Evolutionary conservation across 805 yeast species (phyloP).

Genomic region (Candida manassasensis): DNA sequence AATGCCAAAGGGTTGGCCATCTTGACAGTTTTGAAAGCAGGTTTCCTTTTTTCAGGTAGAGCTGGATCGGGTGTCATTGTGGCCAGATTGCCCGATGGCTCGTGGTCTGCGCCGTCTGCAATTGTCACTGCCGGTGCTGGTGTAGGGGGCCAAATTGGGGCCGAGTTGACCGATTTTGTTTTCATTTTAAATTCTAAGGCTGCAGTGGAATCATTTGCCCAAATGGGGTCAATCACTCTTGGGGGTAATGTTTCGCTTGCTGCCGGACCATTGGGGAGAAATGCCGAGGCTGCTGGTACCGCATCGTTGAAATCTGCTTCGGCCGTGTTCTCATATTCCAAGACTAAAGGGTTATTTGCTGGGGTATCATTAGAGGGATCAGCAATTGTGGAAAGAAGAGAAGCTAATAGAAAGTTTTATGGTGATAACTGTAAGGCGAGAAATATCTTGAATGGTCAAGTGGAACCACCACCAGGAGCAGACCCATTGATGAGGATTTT

Average conservation of each 20-base stretch:
- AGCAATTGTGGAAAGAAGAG: slow-evolving; percentile 93
- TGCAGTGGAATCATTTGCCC: slow-evolving; percentile 92
- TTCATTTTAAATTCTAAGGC: slow-evolving; percentile 81
- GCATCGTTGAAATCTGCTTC: slow-evolving; percentile 85
- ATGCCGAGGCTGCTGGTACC: slow-evolving; percentile 95
- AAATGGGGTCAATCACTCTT: slow-evolving; percentile 86
- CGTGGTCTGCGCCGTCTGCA: slow-evolving; percentile 98
- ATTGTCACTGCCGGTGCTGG: slow-evolving; percentile 97
- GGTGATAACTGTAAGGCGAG: slow-evolving; percentile 88
- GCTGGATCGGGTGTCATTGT: slow-evolving; percentile 97
- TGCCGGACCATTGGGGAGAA: slow-evolving; percentile 96
- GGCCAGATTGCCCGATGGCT: slow-evolving; percentile 88
- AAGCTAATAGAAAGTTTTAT: slow-evolving; percentile 92
- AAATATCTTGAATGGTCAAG: slow-evolving; percentile 74
- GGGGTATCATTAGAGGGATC: slow-evolving; percentile 98
- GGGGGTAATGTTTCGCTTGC: slow-evolving; percentile 96
- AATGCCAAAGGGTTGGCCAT: slow-evolving; percentile 92
- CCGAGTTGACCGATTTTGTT: slow-evolving; percentile 93
- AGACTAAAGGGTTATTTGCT: slow-evolving; percentile 94
- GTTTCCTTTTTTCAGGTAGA: slow-evolving; percentile 91
- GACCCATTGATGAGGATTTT: slow-evolving; percentile 83
- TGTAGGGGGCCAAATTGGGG: slow-evolving; percentile 96
- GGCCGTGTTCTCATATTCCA: slow-evolving; percentile 89
- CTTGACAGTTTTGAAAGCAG: slow-evolving; percentile 93
- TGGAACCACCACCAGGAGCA: slow-evolving; percentile 90